phyloP scores from a whole-genome alignment of 805 yeast species.

The Cyberlindnera bimundalis region DNA sequence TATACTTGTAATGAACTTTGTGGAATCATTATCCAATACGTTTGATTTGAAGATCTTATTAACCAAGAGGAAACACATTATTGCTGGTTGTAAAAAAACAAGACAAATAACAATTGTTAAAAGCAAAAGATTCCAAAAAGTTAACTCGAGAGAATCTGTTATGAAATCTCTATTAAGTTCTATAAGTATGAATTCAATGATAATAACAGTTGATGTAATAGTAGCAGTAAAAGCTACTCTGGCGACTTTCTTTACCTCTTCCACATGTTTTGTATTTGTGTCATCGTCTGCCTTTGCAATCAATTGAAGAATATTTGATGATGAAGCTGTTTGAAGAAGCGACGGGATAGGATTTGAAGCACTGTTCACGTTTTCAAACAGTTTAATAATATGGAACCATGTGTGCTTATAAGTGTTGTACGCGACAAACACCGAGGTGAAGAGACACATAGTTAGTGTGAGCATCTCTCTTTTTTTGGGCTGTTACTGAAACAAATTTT shows the following conservation, averaged over 20 bases:
- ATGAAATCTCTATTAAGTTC: conserved; percentile 16
- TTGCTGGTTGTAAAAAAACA: conserved; percentile 22
- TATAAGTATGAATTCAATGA: conserved; percentile 25
- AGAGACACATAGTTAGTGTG: conserved; percentile 2
- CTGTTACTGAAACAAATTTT: no score
- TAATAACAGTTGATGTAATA: conserved; percentile 16
- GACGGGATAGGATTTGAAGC: conserved; percentile 9
- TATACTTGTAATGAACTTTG: conserved; percentile 9
- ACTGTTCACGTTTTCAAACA: conserved; percentile 20
- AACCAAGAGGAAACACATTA: conserved; percentile 15
- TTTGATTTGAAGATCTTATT: conserved; percentile 20
- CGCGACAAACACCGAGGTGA: conserved; percentile 8
- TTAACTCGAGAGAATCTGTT: conserved; percentile 4
- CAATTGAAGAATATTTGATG: conserved; percentile 14
- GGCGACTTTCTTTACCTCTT: conserved; percentile 10
- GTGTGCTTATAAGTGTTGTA: conserved; percentile 19
- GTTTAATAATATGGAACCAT: conserved; percentile 22
- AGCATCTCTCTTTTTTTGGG: no score
- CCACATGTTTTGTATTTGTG: conserved; percentile 1
- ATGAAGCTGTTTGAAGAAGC: conserved; percentile 9
- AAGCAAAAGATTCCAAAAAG: conserved; percentile 16
- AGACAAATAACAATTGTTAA: conserved; percentile 11
- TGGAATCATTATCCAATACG: conserved; percentile 6
- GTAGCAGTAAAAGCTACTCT: conserved; percentile 23
- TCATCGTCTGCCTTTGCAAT: conserved; percentile 7